phyloP scores from a whole-genome alignment of 176 grass and related monocot genomes.

The Stipa capillata region DNA sequence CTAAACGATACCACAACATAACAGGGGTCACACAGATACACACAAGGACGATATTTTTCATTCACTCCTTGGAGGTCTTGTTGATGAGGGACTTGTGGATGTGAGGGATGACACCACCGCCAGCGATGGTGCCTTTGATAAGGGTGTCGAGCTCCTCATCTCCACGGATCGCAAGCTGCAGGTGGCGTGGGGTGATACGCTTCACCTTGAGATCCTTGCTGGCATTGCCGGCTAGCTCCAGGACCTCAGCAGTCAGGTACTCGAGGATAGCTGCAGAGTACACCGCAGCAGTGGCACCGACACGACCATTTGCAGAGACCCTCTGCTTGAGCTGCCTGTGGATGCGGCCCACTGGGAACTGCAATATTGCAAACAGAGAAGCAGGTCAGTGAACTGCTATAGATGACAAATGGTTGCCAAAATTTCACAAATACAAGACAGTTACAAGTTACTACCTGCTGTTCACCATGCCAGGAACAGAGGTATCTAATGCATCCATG shows the following conservation, averaged over 20 bases:
- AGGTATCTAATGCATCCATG: neutral
- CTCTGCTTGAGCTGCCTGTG: conserved; percentile 36
- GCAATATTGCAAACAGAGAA: neutral
- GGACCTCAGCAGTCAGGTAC: conserved; percentile 37
- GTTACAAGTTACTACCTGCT: neutral
- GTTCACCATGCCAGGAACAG: neutral
- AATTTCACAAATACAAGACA: neutral
- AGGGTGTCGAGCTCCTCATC: conserved; percentile 44
- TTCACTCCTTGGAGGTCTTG: conserved; percentile 43
- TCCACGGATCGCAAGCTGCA: conserved; percentile 29
- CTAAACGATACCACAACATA: neutral
- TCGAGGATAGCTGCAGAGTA: conserved; percentile 36
- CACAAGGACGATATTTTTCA: neutral
- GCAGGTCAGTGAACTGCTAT: neutral
- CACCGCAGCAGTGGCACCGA: conserved; percentile 28
- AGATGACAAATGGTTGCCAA: neutral
- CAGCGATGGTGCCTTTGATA: conserved; percentile 40
- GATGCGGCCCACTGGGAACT: conserved; percentile 38
- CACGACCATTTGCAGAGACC: conserved; percentile 22
- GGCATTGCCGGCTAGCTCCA: conserved; percentile 30
- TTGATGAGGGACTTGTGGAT: conserved; percentile 49
- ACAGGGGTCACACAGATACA: neutral
- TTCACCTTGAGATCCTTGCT: conserved; percentile 47
- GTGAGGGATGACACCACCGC: conserved; percentile 29
- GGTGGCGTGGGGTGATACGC: conserved; percentile 34